These are phyloP conservation scores for Royoungia palumana DNA, from an alignment of 768 basidiomycete genomes.

Conservation along the genomic window DNA sequence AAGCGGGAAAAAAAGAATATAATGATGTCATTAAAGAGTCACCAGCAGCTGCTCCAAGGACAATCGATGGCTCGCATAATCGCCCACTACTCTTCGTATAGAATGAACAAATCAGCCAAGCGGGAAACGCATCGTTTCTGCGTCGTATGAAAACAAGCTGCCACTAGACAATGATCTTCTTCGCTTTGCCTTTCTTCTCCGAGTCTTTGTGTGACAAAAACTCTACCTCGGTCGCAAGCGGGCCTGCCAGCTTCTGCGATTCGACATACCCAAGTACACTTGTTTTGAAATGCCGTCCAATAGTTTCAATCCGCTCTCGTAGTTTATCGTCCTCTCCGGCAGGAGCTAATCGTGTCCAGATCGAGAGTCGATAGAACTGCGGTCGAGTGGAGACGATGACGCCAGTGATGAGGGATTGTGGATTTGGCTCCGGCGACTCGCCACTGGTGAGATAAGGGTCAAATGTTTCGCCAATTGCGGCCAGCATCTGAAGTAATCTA, in stretches of 20 bases:
- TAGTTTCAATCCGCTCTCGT: constrained; percentile 75
- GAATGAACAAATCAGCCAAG: constrained; percentile 32
- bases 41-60: constrained; percentile 19
- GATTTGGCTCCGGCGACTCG: constrained; percentile 39
- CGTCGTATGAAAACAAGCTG: constrained; percentile 13
- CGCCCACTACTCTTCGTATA: constrained; percentile 24
- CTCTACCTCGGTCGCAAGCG: constrained; percentile 93
- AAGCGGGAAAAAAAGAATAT: constrained; percentile 2
- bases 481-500: constrained; percentile 80
- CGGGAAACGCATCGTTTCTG: constrained; percentile 14
- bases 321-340: constrained; percentile 52
- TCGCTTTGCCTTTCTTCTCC: constrained; percentile 88
- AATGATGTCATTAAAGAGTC: constrained; percentile 26
- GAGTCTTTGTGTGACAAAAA: constrained; percentile 93
- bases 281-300: constrained; percentile 90
- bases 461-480: constrained; percentile 98
- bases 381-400: constrained; percentile 94
- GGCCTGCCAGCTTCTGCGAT: constrained; percentile 69
- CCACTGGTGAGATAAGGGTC: constrained; percentile 73
- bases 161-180: constrained; percentile 68
- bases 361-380: constrained; percentile 92
- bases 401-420: constrained; percentile 75
- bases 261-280: constrained; percentile 81
- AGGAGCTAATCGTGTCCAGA: constrained; percentile 93
- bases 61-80: constrained; percentile 19